Evolutionary conservation across 192 early-diverging fungal species (phyloP).

Genomic region (Backusella psychrophila): DNA sequence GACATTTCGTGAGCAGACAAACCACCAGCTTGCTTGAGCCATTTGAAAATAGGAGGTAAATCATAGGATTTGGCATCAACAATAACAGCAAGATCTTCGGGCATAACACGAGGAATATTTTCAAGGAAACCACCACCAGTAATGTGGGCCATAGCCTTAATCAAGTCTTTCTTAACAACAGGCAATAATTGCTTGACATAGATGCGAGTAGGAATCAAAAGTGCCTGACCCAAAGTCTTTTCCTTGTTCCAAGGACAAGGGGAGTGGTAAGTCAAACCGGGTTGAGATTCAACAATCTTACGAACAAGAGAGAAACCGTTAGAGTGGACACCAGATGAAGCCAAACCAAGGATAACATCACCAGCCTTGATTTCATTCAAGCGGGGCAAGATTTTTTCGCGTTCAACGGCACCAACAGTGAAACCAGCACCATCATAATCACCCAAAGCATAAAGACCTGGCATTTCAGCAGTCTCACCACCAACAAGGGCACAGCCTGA

Average conservation of each 20-base stretch:
- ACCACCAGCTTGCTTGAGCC: slow-evolving; percentile 86
- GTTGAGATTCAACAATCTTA: slow-evolving; percentile 70
- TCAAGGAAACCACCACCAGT: slow-evolving; percentile 98
- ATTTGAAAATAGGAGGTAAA: slow-evolving; percentile 92
- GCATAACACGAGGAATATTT: slow-evolving; percentile 96
- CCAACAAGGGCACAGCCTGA: slow-evolving; percentile 94
- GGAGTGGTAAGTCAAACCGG: slow-evolving; percentile 70
- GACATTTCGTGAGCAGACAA: slow-evolving; percentile 83
- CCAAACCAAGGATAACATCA: slow-evolving; percentile 87
- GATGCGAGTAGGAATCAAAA: slow-evolving; percentile 93
- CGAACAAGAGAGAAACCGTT: slow-evolving; percentile 99
- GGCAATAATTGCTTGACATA: slow-evolving; percentile 94
- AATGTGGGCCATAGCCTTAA: slow-evolving; percentile 98
- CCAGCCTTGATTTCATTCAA: slow-evolving; percentile 71
- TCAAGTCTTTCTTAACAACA: slow-evolving; percentile 63
- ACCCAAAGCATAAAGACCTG: slow-evolving; percentile 85
- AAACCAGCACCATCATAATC: slow-evolving; percentile 97
- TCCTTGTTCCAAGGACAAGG: slow-evolving; percentile 80
- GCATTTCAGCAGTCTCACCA: slow-evolving; percentile 99
- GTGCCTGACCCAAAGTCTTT: slow-evolving; percentile 75
- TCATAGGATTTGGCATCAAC: slow-evolving; percentile 83
- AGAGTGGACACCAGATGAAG: slow-evolving; percentile 97
- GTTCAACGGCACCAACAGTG: slow-evolving; percentile 95
- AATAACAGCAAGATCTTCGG: slow-evolving; percentile 72
- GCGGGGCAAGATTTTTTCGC: slow-evolving; percentile 82